A percentile compares a stretch with the other conserved stretches of the same genome.
These are phyloP conservation scores for Grammothele lineata DNA, from an alignment of 768 basidiomycete genomes.

Conservation along the genomic window DNA sequence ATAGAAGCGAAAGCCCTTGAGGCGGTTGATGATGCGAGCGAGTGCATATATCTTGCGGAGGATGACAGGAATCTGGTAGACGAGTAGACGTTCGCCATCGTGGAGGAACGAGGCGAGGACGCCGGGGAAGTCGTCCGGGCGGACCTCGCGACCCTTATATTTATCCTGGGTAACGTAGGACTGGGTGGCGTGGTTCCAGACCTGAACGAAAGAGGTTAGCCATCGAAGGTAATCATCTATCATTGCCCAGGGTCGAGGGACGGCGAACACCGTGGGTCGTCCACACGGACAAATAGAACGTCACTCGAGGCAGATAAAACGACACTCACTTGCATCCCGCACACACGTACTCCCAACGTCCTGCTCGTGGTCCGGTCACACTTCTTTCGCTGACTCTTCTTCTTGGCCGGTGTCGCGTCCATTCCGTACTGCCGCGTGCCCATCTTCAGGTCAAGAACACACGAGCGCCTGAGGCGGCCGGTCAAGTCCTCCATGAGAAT, in stretches of 20 bases:
- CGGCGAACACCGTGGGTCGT: no score
- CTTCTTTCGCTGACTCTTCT: conserved; percentile 98
- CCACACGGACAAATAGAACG: conserved; percentile 12
- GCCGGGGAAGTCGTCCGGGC: conserved; percentile 76
- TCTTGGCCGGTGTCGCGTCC: conserved; percentile 87
- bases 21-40: conserved; percentile 80
- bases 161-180: conserved; percentile 94
- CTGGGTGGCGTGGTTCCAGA: conserved; percentile 85
- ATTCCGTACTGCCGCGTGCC: conserved; percentile 99
- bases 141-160: conserved; percentile 90
- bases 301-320: background rate
- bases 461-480: conserved; percentile 84
- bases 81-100: conserved; percentile 78
- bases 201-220: conserved; percentile 41
- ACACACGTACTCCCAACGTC: conserved; percentile 86
- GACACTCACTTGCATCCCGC: conserved; percentile 93
- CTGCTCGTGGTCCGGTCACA: conserved; percentile 95
- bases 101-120: conserved; percentile 81
- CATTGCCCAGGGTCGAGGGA: background rate
- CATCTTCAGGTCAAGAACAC: conserved; percentile 99
- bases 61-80: conserved; percentile 88
- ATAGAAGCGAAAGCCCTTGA: conserved; percentile 97
- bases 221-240: background rate
- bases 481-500: conserved; percentile 99
- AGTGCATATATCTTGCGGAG: conserved; percentile 92